Conservation (phyloP, 2,329 filamentous ascomycete species). For the Akanthomyces dipterigenus region DNA sequence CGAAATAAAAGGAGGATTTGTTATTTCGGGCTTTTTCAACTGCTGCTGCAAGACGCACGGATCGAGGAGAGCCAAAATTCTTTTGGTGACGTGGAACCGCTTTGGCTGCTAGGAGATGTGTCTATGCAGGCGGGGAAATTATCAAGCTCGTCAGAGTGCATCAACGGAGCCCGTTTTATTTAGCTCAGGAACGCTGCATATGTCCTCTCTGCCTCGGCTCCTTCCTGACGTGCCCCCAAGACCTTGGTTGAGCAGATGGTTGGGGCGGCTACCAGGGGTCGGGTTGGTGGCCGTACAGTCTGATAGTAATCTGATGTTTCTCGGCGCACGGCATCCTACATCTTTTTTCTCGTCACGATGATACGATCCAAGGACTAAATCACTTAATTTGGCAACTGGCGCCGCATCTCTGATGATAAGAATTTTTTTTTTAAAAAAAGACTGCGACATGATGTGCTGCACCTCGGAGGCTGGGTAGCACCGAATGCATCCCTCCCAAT, state of each 20-base stretch:
- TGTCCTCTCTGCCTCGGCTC: neutral
- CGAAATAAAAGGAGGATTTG: neutral
- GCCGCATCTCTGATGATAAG: neutral
- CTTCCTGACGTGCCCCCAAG: no score
- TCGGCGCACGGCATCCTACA: no score
- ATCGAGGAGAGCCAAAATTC: no score
- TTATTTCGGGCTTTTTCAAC: no score
- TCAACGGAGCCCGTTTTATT: neutral
- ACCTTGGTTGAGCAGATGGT: no score
- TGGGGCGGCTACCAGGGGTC: neutral
- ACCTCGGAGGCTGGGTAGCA: neutral
- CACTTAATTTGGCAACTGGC: no score
- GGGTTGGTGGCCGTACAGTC: neutral
- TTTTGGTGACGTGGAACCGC: no score
- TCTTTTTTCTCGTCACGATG: no score
- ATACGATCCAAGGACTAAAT: neutral
- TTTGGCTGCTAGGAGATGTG: no score
- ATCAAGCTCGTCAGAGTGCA: neutral
- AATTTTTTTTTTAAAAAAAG: neutral
- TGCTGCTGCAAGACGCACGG: neutral
- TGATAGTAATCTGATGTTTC: neutral
- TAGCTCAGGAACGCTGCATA: conserved; percentile 1
- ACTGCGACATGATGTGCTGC: neutral
- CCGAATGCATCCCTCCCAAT: neutral
- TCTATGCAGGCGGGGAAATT: no score